Evolutionary conservation across 495 filamentous ascomycete genomes (phyloP), one percentile per base, ranked within the genome.

Genomic region (Cryomyces minteri): DNA sequence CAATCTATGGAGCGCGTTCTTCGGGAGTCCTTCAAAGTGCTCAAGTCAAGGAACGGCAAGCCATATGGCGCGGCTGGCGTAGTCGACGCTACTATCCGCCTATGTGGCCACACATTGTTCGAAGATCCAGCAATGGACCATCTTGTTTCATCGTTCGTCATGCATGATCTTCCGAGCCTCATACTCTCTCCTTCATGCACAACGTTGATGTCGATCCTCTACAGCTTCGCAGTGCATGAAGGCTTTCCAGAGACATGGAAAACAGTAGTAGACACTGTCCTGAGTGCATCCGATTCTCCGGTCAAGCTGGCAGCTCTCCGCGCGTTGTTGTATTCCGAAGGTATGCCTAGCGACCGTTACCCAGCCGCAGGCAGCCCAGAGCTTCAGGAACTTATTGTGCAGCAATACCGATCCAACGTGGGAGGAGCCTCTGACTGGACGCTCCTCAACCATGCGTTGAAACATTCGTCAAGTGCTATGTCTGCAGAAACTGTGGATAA

Each of bases 41-140:
- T 80, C 11, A 62, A 60, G 37, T 62, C 62, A 29, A 67, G 82
- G 41, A 82, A 87, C 50, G 85, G 84, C 39, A 90, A 90, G 54
- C 82, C 84, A 0, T 93, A 83, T 52, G 83, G 80, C 10, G 80
- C 80, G 10, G 82, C 86, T 14, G 72, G 71, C 5, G 67, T 76
- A 4, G 54, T 90, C 4, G 67, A 73, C 48, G 61, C 67, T 39
- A 6, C 72, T 56, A 45, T 62, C 70, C 31, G 48, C 57, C 7
- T 49, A 49, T 32, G 54, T 46, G 40, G 29, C 11, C 5, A 42
- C 30, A 25, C 50, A 5, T 31, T 62, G 2, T 31, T 69, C 31
- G 31, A 52, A 4, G 43, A 62, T 41, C 14, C 44, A 2, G 47
- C 46, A n/a, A 49, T 54, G 14, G 46, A 43, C 36, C 40, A 51